Percentiles rank a stretch among this genome's conserved stretches.
phyloP scores from a whole-genome alignment of 495 filamentous ascomycete species.

The Clavariopsis aquatica region DNA sequence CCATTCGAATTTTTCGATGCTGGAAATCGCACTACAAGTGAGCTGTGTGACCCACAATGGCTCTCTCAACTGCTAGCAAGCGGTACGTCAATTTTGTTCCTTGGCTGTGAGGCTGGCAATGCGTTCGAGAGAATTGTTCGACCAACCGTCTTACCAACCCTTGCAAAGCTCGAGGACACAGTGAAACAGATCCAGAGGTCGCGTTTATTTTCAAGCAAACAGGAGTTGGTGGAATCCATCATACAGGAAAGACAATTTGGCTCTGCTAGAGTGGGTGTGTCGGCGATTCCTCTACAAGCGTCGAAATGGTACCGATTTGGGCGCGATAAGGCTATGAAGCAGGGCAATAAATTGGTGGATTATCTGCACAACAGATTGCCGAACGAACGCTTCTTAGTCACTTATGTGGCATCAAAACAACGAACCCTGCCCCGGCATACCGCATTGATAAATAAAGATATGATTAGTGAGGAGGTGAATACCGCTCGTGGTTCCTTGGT shows the following conservation, averaged over 20 bases:
- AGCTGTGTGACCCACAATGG: constrained; percentile 7
- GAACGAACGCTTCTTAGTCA: constrained; percentile 4
- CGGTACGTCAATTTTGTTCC: constrained; percentile 1
- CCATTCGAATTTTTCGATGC: constrained; percentile 5
- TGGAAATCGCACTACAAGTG: background rate
- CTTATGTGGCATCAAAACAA: background rate
- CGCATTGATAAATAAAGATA: background rate
- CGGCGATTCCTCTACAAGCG: constrained; percentile 3
- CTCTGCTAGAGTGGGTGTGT: background rate
- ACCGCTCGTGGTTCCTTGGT: background rate
- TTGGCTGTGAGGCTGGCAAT: background rate
- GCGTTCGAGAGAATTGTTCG: background rate
- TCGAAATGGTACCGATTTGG: constrained; percentile 16
- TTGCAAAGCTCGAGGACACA: background rate
- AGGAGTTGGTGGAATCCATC: background rate
- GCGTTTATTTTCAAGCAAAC: background rate
- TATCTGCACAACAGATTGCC: background rate
- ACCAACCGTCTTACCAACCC: background rate
- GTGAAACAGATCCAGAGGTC: background rate
- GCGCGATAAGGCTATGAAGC: background rate
- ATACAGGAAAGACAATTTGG: constrained; percentile 4
- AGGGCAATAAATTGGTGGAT: background rate
- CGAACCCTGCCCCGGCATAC: background rate
- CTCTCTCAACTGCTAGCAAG: background rate
- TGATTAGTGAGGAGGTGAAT: background rate